Evolutionary conservation across 192 early-diverging fungal species (phyloP).

Genomic region (Coemansia aciculifera): DNA sequence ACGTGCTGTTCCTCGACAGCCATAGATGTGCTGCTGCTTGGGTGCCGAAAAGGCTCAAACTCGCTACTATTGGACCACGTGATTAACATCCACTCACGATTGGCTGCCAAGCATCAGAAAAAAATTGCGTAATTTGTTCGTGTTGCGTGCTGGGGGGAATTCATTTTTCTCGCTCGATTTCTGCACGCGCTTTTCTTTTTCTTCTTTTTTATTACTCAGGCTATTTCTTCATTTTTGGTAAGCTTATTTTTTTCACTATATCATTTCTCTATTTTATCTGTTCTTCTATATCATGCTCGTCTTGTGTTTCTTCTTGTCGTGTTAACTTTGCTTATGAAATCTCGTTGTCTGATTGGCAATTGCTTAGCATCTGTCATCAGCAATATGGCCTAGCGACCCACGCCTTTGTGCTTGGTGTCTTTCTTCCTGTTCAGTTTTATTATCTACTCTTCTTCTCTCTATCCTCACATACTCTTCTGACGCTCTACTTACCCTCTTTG

Average conservation of each 20-base stretch:
- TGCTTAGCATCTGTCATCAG: slow-evolving; percentile 3
- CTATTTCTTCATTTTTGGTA: slow-evolving; percentile 32
- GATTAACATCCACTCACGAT: not conserved
- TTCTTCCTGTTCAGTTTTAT: slow-evolving; percentile 3
- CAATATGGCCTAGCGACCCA: slow-evolving; percentile 11
- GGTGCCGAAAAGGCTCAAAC: too few relatives aligned
- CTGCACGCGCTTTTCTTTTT: not conserved
- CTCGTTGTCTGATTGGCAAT: slow-evolving; percentile 3
- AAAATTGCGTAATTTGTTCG: not conserved
- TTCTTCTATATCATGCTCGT: slow-evolving; percentile 10
- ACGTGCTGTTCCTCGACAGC: too few relatives aligned
- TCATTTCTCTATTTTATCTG: not conserved
- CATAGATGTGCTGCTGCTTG: too few relatives aligned
- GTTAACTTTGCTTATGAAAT: not conserved
- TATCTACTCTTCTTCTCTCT: not conserved
- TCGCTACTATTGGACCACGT: not conserved
- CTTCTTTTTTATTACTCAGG: slow-evolving; percentile 18
- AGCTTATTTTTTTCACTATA: slow-evolving; percentile 20
- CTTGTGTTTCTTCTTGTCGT: not conserved
- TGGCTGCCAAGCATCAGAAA: slow-evolving; percentile 3
- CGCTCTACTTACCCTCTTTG: not conserved
- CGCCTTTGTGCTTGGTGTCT: not conserved
- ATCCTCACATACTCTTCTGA: not conserved
- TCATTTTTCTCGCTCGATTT: not conserved
- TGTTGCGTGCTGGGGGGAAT: slow-evolving; percentile 13